Percentiles rank a stretch among this genome's conserved stretches.
phyloP scores from a whole-genome alignment of 1,139 yeast species.

The Magnusiomyces suaveolens region DNA sequence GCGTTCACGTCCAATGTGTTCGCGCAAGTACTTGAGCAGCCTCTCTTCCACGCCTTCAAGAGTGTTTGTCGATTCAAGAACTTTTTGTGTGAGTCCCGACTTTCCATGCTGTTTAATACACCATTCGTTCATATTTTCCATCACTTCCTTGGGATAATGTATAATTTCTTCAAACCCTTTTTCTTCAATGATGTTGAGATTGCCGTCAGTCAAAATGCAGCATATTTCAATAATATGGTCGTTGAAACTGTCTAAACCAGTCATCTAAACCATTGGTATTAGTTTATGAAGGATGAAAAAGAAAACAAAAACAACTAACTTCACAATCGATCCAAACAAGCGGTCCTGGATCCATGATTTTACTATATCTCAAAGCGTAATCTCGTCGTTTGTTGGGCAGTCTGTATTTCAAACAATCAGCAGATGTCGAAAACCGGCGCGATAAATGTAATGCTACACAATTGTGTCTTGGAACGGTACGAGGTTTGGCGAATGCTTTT shows the following conservation, averaged over 20 bases:
- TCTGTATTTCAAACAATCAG: not conserved
- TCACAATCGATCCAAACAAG: constrained; percentile 85
- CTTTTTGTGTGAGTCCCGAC: constrained; percentile 70
- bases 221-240: constrained; percentile 87
- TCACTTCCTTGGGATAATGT: constrained; percentile 52
- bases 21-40: constrained; percentile 50
- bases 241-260: constrained; percentile 67
- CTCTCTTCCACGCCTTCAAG: constrained; percentile 53
- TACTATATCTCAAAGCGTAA: not conserved
- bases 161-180: constrained; percentile 73
- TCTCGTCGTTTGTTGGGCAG: not conserved
- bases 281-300: constrained; percentile 21
- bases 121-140: constrained; percentile 80
- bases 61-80: constrained; percentile 47
- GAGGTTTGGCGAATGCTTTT: not conserved
- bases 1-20: constrained; percentile 43
- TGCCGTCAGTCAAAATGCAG: constrained; percentile 77
- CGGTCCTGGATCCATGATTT: constrained; percentile 12
- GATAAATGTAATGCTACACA: not conserved
- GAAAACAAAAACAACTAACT: constrained; percentile 17
- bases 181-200: constrained; percentile 57
- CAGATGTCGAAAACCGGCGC: not conserved
- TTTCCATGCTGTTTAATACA: constrained; percentile 67
- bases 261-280: constrained; percentile 47
- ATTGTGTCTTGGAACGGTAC: not conserved